A percentile compares a stretch with the other conserved stretches of the same genome.
phyloP scores from a whole-genome alignment of 139 green algal genomes.

The Desmodesmus armatus region DNA sequence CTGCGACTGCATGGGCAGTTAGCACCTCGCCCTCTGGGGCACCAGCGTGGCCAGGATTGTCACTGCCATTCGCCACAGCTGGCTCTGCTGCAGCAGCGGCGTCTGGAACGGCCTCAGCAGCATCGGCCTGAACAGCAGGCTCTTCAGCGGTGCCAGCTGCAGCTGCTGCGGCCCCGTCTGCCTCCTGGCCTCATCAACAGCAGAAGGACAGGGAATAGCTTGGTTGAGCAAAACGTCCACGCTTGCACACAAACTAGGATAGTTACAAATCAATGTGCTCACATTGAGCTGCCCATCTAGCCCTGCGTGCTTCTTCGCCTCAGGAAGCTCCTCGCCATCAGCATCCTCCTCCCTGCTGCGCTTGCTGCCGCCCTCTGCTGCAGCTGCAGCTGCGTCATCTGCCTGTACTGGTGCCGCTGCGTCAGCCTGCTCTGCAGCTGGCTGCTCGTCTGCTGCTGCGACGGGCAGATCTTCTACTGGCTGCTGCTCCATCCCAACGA shows the following conservation, averaged over 20 bases:
- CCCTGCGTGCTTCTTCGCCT: conserved; percentile 26
- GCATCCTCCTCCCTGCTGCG: conserved; percentile 11
- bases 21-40: not conserved
- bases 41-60: conserved; percentile 28
- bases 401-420: not conserved
- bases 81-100: not conserved
- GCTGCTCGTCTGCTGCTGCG: conserved; percentile 18
- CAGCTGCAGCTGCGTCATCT: not conserved
- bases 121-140: not conserved
- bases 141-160: not conserved
- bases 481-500: not conserved
- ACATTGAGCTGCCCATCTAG: conserved; percentile 12
- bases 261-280: not conserved
- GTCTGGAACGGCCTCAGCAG: not conserved
- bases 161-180: not conserved
- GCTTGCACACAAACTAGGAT: not conserved
- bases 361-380: conserved; percentile 16
- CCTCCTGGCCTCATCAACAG: not conserved
- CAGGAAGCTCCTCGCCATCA: conserved; percentile 27
- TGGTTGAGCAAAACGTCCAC: too few species aligned
- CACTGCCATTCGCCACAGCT: conserved; percentile 2
- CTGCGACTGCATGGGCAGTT: not conserved
- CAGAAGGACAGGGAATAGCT: not conserved
- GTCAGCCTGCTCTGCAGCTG: conserved; percentile 1
- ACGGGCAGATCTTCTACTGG: conserved; percentile 5